Base-by-base conservation (phyloP, 2,329 filamentous ascomycete species). In the Trichocomaceae sp. region DNA sequence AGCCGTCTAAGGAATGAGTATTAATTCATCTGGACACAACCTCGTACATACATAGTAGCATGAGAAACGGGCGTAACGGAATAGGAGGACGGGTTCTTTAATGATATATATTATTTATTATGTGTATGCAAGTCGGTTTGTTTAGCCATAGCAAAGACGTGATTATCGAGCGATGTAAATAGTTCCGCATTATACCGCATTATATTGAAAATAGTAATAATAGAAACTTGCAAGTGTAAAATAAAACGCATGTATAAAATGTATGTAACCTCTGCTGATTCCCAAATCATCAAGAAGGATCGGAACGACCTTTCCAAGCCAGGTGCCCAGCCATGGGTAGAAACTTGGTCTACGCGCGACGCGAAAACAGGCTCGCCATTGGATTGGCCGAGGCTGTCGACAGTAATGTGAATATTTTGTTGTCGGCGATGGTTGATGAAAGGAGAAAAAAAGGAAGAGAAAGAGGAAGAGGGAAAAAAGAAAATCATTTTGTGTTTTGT, bases 281-380 rank as follows among this genome's bases (percentile, higher is more conserved):
- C 83, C 83, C 78, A 79, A 76, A 73, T 78, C 79, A 74, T 85
- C 82, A 78, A 72, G 62, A 72, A 78, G 76, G 73, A 77, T 80
- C 79, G 72, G 72, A 81, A 84, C 74, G 80, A 81, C 77, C 75
- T 75, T 79, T 84, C 82, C 80, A 83, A 79, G 74, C 74, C 80
- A 79, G 83, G 83, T 81, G 83, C 83, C 83, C 83, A 86, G 83
- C 82, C 77, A 85, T 80, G 82, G 82, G 82, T 79, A n/a, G 64
- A 63, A 64, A 63, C 75, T 77, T 75, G 61, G 64, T 86, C 82
- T 86, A 73, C 83, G 83, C 82, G 69, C 82, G 83, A 83, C 80
- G 79, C 81, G 81, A 84, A 83, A 83, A 83, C 82, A 83, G 73
- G 73, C 74, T 77, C 75, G 70, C 70, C 73, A 81, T 70, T 68